Evolutionary conservation across 352 stramenopile species (phyloP), one percentile per base, ranked within the genome.

Genomic region (Pythium apleroticum): DNA sequence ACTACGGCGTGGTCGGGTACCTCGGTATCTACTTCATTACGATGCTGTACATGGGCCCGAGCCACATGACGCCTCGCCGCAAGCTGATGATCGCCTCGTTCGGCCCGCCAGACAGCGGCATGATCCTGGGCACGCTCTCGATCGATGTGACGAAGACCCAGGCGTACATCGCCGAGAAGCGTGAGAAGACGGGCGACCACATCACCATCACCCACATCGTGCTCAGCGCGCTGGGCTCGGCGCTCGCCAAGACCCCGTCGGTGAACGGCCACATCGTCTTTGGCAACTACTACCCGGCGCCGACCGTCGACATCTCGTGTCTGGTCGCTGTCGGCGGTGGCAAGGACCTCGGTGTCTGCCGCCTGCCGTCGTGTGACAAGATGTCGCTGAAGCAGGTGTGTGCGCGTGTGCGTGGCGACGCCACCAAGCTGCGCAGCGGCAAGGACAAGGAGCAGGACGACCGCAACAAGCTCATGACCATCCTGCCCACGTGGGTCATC

Each of bases 61-160:
- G 70, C 49, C 57, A 72, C 63, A 88, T 89, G 76, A 78, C 76
- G 6, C 66, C 81, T 6, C 80, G 78, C 22, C 74, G 77, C 19
- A 88, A 90, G 73, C 75, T 91, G 57, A 86, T 86, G 75, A 90
- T 90, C 57, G 79, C 80, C n/a, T 76, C 69, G 0, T 91, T 88
- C 19, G 75, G 76, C 0, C 68, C 77, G 1, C 79, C 77, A 1
- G 74, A 88, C 56, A 87, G 72, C 30, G 81, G 81, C 35, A 85
- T 88, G 73, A 90, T 93, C 60, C 65, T 89, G 19, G 82, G 81
- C 31, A 88, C 78, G 22, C 66, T 93, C n/a, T 70, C 84, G 52
- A 60, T 91, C 52, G 82, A 93, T 45, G 72, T 89, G 69, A 85
- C 75, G 52, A 80, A 84, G 63, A 82, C 80, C 12, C 71, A 80